Conservation (phyloP, 2,329 filamentous ascomycete species). For the Peltaster fructicola region DNA sequence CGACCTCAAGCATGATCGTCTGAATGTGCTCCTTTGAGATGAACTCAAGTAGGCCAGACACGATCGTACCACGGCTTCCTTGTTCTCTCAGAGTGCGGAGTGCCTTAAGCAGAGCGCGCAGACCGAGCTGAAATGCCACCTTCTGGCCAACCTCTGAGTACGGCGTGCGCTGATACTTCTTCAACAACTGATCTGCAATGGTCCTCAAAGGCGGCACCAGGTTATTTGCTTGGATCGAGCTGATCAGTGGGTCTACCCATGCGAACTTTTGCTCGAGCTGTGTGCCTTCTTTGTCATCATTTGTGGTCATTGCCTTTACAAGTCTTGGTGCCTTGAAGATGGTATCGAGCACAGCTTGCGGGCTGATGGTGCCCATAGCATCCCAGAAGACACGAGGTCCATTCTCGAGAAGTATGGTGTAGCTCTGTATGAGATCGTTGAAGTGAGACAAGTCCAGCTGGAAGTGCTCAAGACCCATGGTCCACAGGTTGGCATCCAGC, state of each 20-base stretch:
- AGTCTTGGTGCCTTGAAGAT: conserved; percentile 58
- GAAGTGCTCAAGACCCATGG: conserved; percentile 46
- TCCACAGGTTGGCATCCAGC: conserved; percentile 53
- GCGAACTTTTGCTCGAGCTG: conserved; percentile 44
- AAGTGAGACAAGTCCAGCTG: conserved; percentile 36
- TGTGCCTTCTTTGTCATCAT: conserved; percentile 33
- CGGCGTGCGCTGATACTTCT: conserved; percentile 38
- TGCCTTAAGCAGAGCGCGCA: conserved; percentile 18
- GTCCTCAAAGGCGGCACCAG: conserved; percentile 64
- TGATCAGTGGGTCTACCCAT: conserved; percentile 64
- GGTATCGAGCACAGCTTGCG: conserved; percentile 65
- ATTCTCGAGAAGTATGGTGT: conserved; percentile 55
- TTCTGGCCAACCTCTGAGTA: conserved; percentile 41
- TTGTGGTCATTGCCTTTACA: conserved; percentile 39
- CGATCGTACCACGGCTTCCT: conserved; percentile 13
- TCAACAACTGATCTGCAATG: conserved; percentile 58
- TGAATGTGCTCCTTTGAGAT: conserved; percentile 14
- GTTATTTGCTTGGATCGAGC: conserved; percentile 57
- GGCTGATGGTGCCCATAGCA: conserved; percentile 63
- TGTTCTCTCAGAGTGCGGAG: conserved; percentile 7
- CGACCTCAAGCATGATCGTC: conserved; percentile 13
- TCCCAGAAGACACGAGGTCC: conserved; percentile 75
- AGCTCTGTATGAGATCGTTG: conserved; percentile 49
- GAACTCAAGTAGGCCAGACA: conserved; percentile 14
- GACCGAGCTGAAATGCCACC: conserved; percentile 46